Base-by-base conservation (phyloP, 2,329 filamentous ascomycete genomes). In the Trichoderma sp. region DNA sequence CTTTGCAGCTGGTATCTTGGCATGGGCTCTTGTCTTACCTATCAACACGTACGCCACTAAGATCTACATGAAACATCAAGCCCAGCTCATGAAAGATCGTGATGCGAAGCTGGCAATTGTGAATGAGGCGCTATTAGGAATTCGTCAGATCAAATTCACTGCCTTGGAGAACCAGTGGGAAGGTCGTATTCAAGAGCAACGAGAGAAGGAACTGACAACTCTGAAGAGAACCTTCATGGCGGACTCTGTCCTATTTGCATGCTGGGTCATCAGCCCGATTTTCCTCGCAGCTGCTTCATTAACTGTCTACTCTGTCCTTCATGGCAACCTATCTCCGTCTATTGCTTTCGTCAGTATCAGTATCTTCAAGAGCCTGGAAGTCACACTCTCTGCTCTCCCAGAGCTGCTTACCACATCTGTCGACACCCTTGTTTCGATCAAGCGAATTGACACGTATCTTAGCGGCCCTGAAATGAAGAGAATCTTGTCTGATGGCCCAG, bases 101-200 rank as follows among this genome's bases (percentile, higher is more conserved):
- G 92, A 95, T 76, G 84, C 88, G 66, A 95, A 94, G 78, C 85
- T 94, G 79, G 89, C 86, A 0, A 86, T 94, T 16, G 85, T 96
- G 34, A 91, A 91, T 1, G 92, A 96, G 77, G 91, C 90, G 0
- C 80, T 96, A 1, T 87, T 91, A 73, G 92, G 92, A 8, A 94
- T 95, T 71, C 87, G 91, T 1, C 92, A 96, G 77, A 93, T 96
- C 80, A 96, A 96, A 75, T 94, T 95, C 73, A 91, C 91, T 0
- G 92, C 92, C 1, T 79, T 93, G 2, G 92, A 95, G 77, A 80
- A 82, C 24, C 87, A 91, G 73, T 95, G 92, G 92, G 88, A 93
- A 76, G 82, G 84, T 18, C 91, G 89, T 70, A 91, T 96, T 52
- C 71, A 76, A 79, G 84, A 70, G 78, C 85, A 70, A 86, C 84